phyloP scores from a whole-genome alignment of 805 yeast species.

The Candida broadrunensis region DNA sequence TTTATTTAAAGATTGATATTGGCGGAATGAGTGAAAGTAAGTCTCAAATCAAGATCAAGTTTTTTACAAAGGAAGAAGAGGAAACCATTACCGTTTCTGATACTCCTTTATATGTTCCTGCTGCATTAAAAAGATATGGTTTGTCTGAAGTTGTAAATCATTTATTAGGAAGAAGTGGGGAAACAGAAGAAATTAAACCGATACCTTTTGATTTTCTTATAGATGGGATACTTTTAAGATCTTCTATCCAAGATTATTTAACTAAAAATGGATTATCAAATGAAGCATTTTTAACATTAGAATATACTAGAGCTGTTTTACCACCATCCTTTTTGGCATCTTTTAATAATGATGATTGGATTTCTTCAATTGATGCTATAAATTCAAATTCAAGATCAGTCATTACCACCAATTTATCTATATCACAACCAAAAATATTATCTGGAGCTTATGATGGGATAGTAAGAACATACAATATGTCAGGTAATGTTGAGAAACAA shows the following conservation, averaged over 20 bases:
- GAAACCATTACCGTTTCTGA: slow-evolving; percentile 66
- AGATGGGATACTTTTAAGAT: slow-evolving; percentile 77
- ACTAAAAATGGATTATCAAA: slow-evolving; percentile 72
- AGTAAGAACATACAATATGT: slow-evolving; percentile 81
- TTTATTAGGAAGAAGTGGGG: slow-evolving; percentile 48
- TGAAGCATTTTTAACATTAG: slow-evolving; percentile 76
- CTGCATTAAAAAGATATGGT: slow-evolving; percentile 82
- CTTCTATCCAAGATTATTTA: slow-evolving; percentile 78
- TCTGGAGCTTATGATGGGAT: slow-evolving; percentile 95
- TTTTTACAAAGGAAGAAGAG: slow-evolving; percentile 84
- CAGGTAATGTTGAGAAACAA: slow-evolving; percentile 78
- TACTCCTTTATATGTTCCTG: slow-evolving; percentile 85
- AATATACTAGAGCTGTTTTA: slow-evolving; percentile 86
- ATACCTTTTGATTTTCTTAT: slow-evolving; percentile 92
- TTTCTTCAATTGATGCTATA: slow-evolving; percentile 66
- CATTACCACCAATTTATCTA: slow-evolving; percentile 17
- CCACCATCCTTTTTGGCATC: slow-evolving; percentile 94
- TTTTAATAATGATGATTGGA: slow-evolving; percentile 93
- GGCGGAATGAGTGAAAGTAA: slow-evolving; percentile 28
- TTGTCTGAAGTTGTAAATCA: slow-evolving; percentile 94
- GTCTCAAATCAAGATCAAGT: slow-evolving; percentile 75
- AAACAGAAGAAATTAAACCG: slow-evolving; percentile 46
- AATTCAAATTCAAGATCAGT: slow-evolving; percentile 29
- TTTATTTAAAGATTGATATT: neutral
- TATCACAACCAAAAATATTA: slow-evolving; percentile 54